These are phyloP conservation scores for Candida succiphila DNA, from an alignment of 805 yeast species.

Conservation along the genomic window DNA sequence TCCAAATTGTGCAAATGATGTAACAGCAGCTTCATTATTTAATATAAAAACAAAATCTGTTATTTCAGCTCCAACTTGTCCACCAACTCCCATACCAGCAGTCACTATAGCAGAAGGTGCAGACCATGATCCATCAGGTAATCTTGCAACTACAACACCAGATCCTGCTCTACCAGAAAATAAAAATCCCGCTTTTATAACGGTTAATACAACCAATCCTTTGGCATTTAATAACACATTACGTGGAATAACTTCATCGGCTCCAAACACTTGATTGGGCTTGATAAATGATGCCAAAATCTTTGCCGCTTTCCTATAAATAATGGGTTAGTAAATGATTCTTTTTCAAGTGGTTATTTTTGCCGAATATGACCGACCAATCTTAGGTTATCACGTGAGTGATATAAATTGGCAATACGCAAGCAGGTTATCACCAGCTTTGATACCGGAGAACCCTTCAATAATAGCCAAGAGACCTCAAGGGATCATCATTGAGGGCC, in stretches of 20 bases:
- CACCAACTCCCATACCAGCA: conserved; percentile 99
- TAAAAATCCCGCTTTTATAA: conserved; percentile 92
- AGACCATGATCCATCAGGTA: conserved; percentile 95
- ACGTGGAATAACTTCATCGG: conserved; percentile 85
- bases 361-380: too few species aligned
- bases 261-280: conserved; percentile 89
- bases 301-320: conserved; percentile 78
- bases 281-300: conserved; percentile 82
- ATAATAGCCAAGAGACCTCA: too few species aligned
- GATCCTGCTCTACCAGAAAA: conserved; percentile 98
- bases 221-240: conserved; percentile 79
- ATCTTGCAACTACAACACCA: conserved; percentile 87
- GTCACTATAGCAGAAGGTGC: conserved; percentile 94
- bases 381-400: too few species aligned
- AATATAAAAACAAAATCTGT: conserved; percentile 94
- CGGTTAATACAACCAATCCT: conserved; percentile 87
- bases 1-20: conserved; percentile 88
- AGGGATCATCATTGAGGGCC: too few species aligned
- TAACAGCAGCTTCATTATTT: conserved; percentile 81
- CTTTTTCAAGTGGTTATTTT: too few species aligned
- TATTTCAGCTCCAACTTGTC: conserved; percentile 91
- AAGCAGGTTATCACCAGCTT: too few species aligned
- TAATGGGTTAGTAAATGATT: too few species aligned
- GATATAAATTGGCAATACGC: too few species aligned
- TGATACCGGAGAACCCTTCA: neutral